Evolutionary conservation across 129 eudicot genomes (phyloP), one percentile per base, ranked within the genome.

Genomic region (Calendula officinalis): DNA sequence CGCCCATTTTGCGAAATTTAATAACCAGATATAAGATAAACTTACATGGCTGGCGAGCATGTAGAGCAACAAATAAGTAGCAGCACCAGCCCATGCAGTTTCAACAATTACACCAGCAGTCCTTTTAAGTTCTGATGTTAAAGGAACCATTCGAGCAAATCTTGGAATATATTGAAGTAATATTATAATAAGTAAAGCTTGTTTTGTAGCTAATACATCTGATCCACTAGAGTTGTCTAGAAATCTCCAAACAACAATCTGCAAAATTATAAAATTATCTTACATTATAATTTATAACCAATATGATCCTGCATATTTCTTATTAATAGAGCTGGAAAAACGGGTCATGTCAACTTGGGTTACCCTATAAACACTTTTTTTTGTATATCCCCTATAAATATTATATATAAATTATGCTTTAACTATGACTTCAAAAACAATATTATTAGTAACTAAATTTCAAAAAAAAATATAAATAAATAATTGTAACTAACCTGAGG

Each of bases 71-170:
- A 90, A 76, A 79, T 90, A 90, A 67, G 76, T 83, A 35, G 75
- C 97, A 66, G 97, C 97, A 62, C 97, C 97, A 71, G 97, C 97
- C 97, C 97, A 90, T 5, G 97, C 95, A 47, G 97, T 83, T 81
- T 90, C 91, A 75, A 86, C 97, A 81, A 90, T 83, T 61, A 83
- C 97, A 68, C 97, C 95, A 30, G 88, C 77, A 30, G 97, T 90
- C 64, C 95, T 86, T 83, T 86, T 90, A 62, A 90, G 40, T 77
- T 90, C 97, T 4, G 95, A 86, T 46, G 84, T 81, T 46, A 90
- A 67, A 22, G 95, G 97, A 37, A 78, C 32, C 39, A 90, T 76
- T 43, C 97, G 79, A 45, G 76, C 74, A 69, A 81, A 75, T 76
- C 95, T 83, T 11, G 91, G 95, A 67, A 86, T 66, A 61, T 86